Conservation (phyloP, 768 basidiomycete species). For the Russula dissimulans region DNA sequence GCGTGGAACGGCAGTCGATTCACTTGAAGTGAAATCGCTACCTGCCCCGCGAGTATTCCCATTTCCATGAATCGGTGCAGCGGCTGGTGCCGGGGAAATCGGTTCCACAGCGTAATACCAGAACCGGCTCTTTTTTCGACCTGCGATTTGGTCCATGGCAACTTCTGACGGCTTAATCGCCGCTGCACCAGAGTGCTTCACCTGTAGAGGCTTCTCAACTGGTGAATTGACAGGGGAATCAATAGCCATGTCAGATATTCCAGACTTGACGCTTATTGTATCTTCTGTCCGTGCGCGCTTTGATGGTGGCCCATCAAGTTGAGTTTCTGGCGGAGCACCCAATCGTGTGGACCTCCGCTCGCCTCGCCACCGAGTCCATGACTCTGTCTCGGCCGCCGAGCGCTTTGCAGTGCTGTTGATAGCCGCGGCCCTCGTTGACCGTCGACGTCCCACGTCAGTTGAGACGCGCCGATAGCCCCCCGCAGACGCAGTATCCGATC, state of each 20-base stretch:
- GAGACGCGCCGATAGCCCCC: slow-evolving; percentile 10
- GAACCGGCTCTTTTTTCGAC: slow-evolving; percentile 79
- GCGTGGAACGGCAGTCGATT: slow-evolving; percentile 25
- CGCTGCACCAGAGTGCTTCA: slow-evolving; percentile 51
- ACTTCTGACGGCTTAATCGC: slow-evolving; percentile 63
- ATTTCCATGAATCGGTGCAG: not conserved
- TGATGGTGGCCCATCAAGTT: slow-evolving; percentile 40
- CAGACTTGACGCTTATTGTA: slow-evolving; percentile 27
- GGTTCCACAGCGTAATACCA: slow-evolving; percentile 88
- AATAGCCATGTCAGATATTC: slow-evolving; percentile 21
- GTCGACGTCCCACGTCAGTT: slow-evolving; percentile 26
- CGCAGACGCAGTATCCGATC: slow-evolving; percentile 18
- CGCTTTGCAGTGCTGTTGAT: slow-evolving; percentile 41
- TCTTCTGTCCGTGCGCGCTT: slow-evolving; percentile 78
- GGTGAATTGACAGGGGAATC: slow-evolving; percentile 5
- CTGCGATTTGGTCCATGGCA: slow-evolving; percentile 65
- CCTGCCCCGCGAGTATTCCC: slow-evolving; percentile 2
- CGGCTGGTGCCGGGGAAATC: slow-evolving; percentile 26
- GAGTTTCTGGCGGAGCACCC: slow-evolving; percentile 44
- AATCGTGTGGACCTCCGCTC: slow-evolving; percentile 65
- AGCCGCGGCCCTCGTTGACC: slow-evolving; percentile 35
- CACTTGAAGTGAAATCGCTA: slow-evolving; percentile 16
- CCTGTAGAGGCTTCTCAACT: slow-evolving; percentile 32
- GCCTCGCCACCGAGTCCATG: slow-evolving; percentile 56
- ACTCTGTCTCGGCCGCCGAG: slow-evolving; percentile 36